A percentile compares a stretch with the other conserved stretches of the same genome.
Conservation (phyloP, 176 grass and related monocot genomes). For the Puccinellia tenuiflora region DNA sequence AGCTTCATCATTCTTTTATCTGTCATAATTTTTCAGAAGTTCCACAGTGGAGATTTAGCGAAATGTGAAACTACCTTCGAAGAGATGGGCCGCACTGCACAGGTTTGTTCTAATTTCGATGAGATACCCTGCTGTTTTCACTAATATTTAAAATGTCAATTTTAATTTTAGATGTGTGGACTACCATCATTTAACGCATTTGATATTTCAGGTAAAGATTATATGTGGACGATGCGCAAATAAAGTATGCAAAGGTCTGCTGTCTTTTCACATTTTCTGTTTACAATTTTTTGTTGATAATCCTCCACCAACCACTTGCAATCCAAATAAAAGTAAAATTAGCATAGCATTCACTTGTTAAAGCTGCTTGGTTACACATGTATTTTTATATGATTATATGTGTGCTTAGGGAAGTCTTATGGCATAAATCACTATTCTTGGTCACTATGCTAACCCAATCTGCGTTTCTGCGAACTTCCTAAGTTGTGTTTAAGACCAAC, state of each 20-base stretch:
- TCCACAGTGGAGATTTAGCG: constrained; percentile 70
- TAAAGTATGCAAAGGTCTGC: constrained; percentile 67
- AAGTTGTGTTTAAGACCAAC: neutral
- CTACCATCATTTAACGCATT: constrained; percentile 10
- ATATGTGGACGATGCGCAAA: constrained; percentile 73
- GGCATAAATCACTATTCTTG: neutral
- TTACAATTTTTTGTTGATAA: neutral
- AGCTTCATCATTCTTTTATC: constrained; percentile 12
- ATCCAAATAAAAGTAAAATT: neutral
- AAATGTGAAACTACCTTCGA: constrained; percentile 72
- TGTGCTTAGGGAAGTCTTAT: neutral
- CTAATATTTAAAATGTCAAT: neutral
- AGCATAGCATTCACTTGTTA: neutral
- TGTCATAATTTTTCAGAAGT: constrained; percentile 44
- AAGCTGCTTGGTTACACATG: neutral
- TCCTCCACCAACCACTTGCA: neutral
- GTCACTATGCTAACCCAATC: neutral
- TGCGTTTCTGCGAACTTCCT: neutral
- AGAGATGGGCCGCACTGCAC: constrained; percentile 81
- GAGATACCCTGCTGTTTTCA: neutral
- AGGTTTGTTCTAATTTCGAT: constrained; percentile 48
- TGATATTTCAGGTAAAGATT: constrained; percentile 80
- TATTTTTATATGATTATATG: neutral
- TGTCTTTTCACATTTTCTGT: constrained; percentile 5
- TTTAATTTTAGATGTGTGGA: neutral